Evolutionary conservation across 208 protist genomes (phyloP).

Genomic region (Trypanosoma brucei): DNA sequence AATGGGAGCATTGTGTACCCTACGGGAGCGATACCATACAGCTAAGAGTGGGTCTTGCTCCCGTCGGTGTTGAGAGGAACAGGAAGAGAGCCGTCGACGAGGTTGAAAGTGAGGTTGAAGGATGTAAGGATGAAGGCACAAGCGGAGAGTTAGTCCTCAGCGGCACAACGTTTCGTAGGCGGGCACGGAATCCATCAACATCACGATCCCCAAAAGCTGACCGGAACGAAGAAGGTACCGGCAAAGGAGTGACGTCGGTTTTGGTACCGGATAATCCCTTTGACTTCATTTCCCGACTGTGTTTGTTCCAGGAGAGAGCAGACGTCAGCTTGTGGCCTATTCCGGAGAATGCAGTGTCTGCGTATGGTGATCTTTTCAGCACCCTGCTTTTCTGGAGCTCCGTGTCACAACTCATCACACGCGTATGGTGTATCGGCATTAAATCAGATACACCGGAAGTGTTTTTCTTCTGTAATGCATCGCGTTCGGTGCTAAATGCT

Average conservation of each 20-base stretch:
- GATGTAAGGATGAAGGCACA: neutral
- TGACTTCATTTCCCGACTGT: conserved; percentile 29
- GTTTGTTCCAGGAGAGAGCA: conserved; percentile 9
- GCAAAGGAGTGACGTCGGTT: neutral
- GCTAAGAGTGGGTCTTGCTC: conserved; percentile 13
- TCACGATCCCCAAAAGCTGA: neutral
- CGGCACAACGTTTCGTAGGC: conserved; percentile 13
- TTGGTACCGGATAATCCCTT: conserved; percentile 25
- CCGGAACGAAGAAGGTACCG: neutral
- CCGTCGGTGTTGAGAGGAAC: conserved; percentile 1
- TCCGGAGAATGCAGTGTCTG: conserved; percentile 19
- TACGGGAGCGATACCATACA: conserved; percentile 30
- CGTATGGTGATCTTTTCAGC: conserved; percentile 43
- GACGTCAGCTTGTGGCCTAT: conserved; percentile 22
- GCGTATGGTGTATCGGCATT: conserved; percentile 52
- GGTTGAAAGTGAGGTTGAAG: conserved; percentile 2
- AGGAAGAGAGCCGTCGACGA: neutral
- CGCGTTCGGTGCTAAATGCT: conserved; percentile 43
- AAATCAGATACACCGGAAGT: conserved; percentile 43
- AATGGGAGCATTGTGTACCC: conserved; percentile 45
- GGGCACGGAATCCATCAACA: neutral
- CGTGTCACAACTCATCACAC: conserved; percentile 48
- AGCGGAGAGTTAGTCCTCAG: neutral
- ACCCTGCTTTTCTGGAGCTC: conserved; percentile 73
- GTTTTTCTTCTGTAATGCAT: conserved; percentile 69